These are phyloP conservation scores for Suhomyces sp. DNA, from an alignment of 805 yeast species.

Conservation along the genomic window DNA sequence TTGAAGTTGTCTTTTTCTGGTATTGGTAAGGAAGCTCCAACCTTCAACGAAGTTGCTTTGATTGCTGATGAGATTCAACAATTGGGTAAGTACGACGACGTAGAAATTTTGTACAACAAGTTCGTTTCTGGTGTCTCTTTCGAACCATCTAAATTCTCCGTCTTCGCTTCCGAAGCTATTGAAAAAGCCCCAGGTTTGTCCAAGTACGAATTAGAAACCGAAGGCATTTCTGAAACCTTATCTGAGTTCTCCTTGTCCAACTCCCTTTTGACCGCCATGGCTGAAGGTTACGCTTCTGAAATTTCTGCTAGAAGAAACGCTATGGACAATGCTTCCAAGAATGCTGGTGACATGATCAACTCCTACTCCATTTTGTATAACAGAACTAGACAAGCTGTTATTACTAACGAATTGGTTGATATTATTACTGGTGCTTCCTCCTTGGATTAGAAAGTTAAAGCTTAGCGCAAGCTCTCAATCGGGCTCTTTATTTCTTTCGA, in stretches of 20 bases:
- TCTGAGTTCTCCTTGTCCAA: slow-evolving; percentile 89
- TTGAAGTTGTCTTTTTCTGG: slow-evolving; percentile 80
- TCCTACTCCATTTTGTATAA: slow-evolving; percentile 95
- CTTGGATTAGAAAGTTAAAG: slow-evolving; percentile 58
- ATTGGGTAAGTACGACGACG: slow-evolving; percentile 67
- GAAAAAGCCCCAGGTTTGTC: slow-evolving; percentile 82
- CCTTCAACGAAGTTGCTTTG: slow-evolving; percentile 83
- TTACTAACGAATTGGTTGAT: slow-evolving; percentile 98
- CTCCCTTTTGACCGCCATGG: slow-evolving; percentile 85
- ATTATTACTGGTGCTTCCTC: slow-evolving; percentile 99
- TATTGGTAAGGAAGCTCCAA: slow-evolving; percentile 96
- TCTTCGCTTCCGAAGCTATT: slow-evolving; percentile 67
- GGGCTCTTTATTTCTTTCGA: slow-evolving; percentile 2
- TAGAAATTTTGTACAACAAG: slow-evolving; percentile 83
- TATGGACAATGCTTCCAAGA: slow-evolving; percentile 99
- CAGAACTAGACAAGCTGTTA: slow-evolving; percentile 99
- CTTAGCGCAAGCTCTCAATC: not conserved
- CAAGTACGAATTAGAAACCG: slow-evolving; percentile 72
- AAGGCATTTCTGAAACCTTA: slow-evolving; percentile 65
- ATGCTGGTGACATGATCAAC: slow-evolving; percentile 98
- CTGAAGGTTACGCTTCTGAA: slow-evolving; percentile 98
- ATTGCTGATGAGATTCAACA: slow-evolving; percentile 79
- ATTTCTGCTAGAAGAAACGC: slow-evolving; percentile 98
- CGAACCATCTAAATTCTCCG: slow-evolving; percentile 71
- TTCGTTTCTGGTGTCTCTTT: slow-evolving; percentile 86